Evolutionary conservation across 2,329 filamentous ascomycete species (phyloP), one percentile per base, ranked within the genome.

Genomic region (Dactylellina drechsleri): DNA sequence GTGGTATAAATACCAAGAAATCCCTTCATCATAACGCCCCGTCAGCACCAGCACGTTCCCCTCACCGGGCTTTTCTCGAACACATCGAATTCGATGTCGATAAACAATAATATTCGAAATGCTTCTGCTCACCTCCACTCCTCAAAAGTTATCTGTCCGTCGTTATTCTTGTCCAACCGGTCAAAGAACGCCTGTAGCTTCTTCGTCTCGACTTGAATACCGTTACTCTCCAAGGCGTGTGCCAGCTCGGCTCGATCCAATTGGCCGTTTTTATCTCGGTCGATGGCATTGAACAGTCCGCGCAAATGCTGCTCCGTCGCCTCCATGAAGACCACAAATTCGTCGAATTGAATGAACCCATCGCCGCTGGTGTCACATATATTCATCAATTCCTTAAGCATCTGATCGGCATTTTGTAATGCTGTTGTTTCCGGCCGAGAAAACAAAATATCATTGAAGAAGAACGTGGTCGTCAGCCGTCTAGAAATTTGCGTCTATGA

Each of bases 1-100:
- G 84, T 84, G 89, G 89, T 84, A 98, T 91, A 83, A 98, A 98
- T 52, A 98, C 88, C 26, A 98, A 86, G 82, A 98, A 99, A 83
- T 98, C 91, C 82, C 95, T 78, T 92, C 31, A 36, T 5, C 5
- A 36, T 2, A 7, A 7, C 31, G 6, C 10, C 6, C 31, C 6
- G 31, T 36, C 31, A 36, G 10, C 6, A 23, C 10, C 31, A 36
- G 31, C 31, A 7, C 31, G 31, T 36, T 2, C 23, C 3, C 1
- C 31, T 5, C 31, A 36, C 31, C 4, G 23, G 4, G 31, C 31
- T 7, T 8, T 10, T 36, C 10, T 36, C 31, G 10, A 8, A 7
- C 89, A 83, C 96, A 40, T 16, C 36, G 2, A 98, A 1, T 28
- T n/a, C 45, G 36, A 28, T 12, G n/a, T 18, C 1, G 13, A 47